These are phyloP conservation scores for Psilocybe cyanescens DNA, from an alignment of 768 basidiomycete genomes.

Conservation along the genomic window DNA sequence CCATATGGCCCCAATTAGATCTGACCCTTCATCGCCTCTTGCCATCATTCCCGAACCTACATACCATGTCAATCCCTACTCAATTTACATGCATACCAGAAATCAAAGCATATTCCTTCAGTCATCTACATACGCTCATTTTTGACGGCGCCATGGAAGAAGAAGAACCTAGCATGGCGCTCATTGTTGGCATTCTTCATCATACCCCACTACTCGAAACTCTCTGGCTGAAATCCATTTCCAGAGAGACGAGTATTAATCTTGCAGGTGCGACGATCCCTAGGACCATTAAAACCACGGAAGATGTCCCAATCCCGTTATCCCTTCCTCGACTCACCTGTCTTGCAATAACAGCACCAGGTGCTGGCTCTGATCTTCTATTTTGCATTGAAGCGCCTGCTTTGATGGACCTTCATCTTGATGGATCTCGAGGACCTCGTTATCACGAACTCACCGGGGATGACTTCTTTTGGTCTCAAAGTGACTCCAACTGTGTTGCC, in stretches of 20 bases:
- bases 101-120: not conserved
- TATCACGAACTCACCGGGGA: not conserved
- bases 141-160: not conserved
- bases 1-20: not conserved
- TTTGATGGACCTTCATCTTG: not conserved
- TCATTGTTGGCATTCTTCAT: not conserved
- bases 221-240: not conserved
- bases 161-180: not conserved
- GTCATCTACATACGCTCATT: not conserved
- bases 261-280: not conserved
- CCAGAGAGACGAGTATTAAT: not conserved
- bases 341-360: not conserved
- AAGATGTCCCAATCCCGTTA: not conserved
- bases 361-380: not conserved
- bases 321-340: not conserved
- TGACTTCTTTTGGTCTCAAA: not conserved
- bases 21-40: not conserved
- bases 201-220: not conserved
- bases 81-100: not conserved
- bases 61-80: not conserved
- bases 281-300: not conserved
- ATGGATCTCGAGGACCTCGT: not conserved
- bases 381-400: not conserved
- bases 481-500: not conserved
- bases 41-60: not conserved